phyloP scores from a whole-genome alignment of 176 grass and related monocot genomes.

The Triticum timopheevii region DNA sequence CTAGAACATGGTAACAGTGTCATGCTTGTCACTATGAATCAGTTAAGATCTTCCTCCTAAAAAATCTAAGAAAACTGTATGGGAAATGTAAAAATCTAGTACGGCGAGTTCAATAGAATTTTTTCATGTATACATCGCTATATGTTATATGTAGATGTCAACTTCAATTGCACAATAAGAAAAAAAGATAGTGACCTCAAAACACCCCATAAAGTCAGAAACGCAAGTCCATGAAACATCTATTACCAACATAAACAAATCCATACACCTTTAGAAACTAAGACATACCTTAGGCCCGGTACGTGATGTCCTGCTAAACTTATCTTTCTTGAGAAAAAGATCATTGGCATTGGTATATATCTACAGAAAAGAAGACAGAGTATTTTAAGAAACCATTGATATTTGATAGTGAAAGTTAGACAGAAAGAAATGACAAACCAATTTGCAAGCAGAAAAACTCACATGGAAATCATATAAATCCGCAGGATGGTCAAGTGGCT shows the following conservation, averaged over 20 bases:
- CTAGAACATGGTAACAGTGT: not conserved
- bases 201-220: not conserved
- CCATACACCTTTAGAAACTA: not conserved
- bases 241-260: not conserved
- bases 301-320: conserved; percentile 47
- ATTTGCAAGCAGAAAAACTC: conserved; percentile 19
- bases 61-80: not conserved
- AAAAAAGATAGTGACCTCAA: not conserved
- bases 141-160: not conserved
- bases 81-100: not conserved
- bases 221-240: not conserved
- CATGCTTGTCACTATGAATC: not conserved
- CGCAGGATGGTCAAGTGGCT: conserved; percentile 64
- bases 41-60: not conserved
- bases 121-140: not conserved
- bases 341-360: conserved; percentile 44
- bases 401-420: not conserved
- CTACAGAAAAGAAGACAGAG: conserved; percentile 27
- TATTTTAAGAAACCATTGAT: not conserved
- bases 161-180: not conserved
- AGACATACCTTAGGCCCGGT: conserved; percentile 64
- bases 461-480: conserved; percentile 85
- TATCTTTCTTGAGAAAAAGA: conserved; percentile 49
- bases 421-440: not conserved
- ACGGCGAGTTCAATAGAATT: not conserved